These are phyloP conservation scores for Calonectria henricotiae DNA, from an alignment of 2,329 filamentous ascomycete species.

Conservation along the genomic window DNA sequence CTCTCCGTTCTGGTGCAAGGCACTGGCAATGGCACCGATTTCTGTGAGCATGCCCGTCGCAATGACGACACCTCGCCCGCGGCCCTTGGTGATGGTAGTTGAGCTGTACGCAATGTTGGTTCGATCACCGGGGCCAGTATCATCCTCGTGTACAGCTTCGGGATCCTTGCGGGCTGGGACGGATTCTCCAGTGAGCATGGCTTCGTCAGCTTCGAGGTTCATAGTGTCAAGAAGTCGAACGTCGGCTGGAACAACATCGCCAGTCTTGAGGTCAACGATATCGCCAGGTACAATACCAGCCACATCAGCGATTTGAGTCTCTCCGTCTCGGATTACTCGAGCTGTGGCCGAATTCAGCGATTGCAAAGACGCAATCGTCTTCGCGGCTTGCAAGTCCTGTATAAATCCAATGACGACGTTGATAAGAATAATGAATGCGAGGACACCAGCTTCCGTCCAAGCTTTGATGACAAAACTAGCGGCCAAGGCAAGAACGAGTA, in stretches of 20 bases:
- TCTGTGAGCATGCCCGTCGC: constrained; percentile 75
- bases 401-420: constrained; percentile 68
- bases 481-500: constrained; percentile 75
- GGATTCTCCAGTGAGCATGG: constrained; percentile 74
- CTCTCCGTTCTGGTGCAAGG: constrained; percentile 53
- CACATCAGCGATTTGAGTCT: constrained; percentile 54
- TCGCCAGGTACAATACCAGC: constrained; percentile 70
- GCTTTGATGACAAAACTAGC: constrained; percentile 68
- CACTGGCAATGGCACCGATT: constrained; percentile 71
- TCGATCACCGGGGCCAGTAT: constrained; percentile 66
- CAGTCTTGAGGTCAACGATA: constrained; percentile 66
- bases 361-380: constrained; percentile 61
- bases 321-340: constrained; percentile 59
- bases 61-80: constrained; percentile 72
- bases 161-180: constrained; percentile 69
- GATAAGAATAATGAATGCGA: constrained; percentile 68
- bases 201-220: constrained; percentile 77
- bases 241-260: constrained; percentile 73
- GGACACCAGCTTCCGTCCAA: constrained; percentile 70
- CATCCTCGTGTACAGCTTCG: constrained; percentile 58
- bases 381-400: constrained; percentile 62
- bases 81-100: constrained; percentile 73
- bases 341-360: constrained; percentile 58
- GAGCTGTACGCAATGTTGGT: constrained; percentile 74
- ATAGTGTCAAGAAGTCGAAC: constrained; percentile 70